Evolutionary conservation across 345 rosid genomes (phyloP).

Genomic region (Pugionium dolabratum): DNA sequence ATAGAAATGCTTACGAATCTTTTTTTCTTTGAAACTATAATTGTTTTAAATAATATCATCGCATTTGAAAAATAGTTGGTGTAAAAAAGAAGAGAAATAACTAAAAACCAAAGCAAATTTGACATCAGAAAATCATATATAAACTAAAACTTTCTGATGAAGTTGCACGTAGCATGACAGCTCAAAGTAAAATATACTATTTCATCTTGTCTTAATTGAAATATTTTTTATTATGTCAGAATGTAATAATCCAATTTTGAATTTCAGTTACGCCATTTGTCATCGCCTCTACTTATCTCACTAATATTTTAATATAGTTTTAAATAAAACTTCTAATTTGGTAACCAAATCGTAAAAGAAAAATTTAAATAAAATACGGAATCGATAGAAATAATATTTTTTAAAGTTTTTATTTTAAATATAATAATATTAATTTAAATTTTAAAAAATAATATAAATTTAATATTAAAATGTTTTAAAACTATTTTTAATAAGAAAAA

Average conservation of each 20-base stretch:
- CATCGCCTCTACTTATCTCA: background rate
- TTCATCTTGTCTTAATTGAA: background rate
- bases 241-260: no score
- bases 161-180: background rate
- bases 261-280: background rate
- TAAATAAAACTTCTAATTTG: background rate
- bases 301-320: background rate
- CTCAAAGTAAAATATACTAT: background rate
- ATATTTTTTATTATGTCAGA: background rate
- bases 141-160: background rate
- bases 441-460: no score
- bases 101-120: slow-evolving; percentile 15
- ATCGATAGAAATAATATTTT: no score
- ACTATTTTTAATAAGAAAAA: no score
- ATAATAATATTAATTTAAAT: no score
- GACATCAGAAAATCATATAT: background rate
- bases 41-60: background rate
- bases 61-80: background rate
- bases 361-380: no score
- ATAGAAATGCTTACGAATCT: slow-evolving; percentile 17
- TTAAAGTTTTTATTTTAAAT: no score
- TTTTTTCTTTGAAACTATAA: slow-evolving; percentile 8
- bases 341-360: background rate
- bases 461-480: no score
- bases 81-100: background rate